phyloP scores from a whole-genome alignment of 768 basidiomycete genomes.

The Agrocybe pediades region DNA sequence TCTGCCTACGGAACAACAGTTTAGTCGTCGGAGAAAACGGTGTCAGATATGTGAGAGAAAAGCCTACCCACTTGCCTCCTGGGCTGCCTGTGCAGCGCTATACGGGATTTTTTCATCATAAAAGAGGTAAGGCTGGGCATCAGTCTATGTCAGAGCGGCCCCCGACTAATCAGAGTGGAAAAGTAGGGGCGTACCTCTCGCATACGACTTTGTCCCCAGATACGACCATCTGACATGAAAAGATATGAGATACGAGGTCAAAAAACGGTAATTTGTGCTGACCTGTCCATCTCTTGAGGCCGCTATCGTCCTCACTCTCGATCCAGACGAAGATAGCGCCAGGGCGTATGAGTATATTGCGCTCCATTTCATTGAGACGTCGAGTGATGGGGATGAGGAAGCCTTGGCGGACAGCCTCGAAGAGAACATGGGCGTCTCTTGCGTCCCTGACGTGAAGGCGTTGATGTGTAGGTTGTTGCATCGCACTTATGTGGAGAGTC shows the following conservation, averaged over 20 bases:
- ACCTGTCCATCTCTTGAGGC: slow-evolving; percentile 69
- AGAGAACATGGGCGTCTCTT: slow-evolving; percentile 64
- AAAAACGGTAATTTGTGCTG: slow-evolving; percentile 5
- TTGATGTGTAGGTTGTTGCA: slow-evolving; percentile 66
- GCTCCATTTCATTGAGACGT: slow-evolving; percentile 63
- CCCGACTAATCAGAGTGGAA: slow-evolving; percentile 2
- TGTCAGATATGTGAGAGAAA: neutral
- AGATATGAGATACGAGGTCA: slow-evolving; percentile 1
- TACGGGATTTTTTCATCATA: slow-evolving; percentile 62
- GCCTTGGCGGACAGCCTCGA: slow-evolving; percentile 65
- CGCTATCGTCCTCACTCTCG: slow-evolving; percentile 66
- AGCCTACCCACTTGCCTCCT: slow-evolving; percentile 38
- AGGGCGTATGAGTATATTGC: slow-evolving; percentile 53
- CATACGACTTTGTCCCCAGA: slow-evolving; percentile 72
- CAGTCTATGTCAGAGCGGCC: slow-evolving; percentile 6
- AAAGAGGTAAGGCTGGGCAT: slow-evolving; percentile 63
- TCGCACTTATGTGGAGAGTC: slow-evolving; percentile 19
- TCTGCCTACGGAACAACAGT: slow-evolving; percentile 28
- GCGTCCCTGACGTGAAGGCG: slow-evolving; percentile 68
- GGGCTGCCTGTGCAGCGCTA: slow-evolving; percentile 40
- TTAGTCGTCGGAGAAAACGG: slow-evolving; percentile 12
- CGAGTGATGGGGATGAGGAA: slow-evolving; percentile 51
- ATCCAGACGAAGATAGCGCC: slow-evolving; percentile 74
- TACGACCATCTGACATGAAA: slow-evolving; percentile 51
- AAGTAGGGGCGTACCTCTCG: slow-evolving; percentile 43